Evolutionary conservation across 164 flowering plant genomes (phyloP), one percentile per base, ranked within the genome.

Genomic region (Liriodendron chinense): DNA sequence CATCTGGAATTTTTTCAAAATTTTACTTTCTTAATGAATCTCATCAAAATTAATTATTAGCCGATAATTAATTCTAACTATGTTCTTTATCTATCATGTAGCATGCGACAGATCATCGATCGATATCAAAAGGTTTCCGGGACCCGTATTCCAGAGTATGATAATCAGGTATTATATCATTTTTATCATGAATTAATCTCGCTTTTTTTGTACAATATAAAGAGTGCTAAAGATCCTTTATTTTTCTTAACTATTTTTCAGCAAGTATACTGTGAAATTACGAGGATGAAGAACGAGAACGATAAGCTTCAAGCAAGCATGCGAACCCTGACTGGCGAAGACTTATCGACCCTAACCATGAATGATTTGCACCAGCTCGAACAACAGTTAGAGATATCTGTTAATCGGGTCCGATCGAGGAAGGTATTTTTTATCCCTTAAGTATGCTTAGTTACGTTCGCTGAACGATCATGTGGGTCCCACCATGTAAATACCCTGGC

Each of bases 71-170:
- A 34, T 34, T 34, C 43, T 34, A 34, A 34, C 43, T 4, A 4
- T 10, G 9, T 53, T 53, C 7, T 67, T 20, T 13, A 16, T 26
- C 7, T 28, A 26, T 67, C 43, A 16, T 70, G 69, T 74, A 85
- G 87, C 78, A 81, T 86, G 87, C 81, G 78, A 48, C 81, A 86
- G 16, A 73, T 86, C 74, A 84, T 86, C 1, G 81, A 77, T 0
- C 80, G 81, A 71, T 86, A 84, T 65, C 81, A 76, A 67, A 73
- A 68, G 48, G 77, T 65, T 7, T 74, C 76, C 23, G 87, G 87
- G 10, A 76, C 12, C 71, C 83, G 72, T 18, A 64, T 78, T 69
- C 80, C 69, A 47, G 80, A 81, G 66, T 75, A 71, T 26, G 76
- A 83, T 78, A 80, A 86, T 63, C 75, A 72, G 81, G 87, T 80